phyloP scores from a whole-genome alignment of 768 basidiomycete species.

The Daedaleopsis sinensis region DNA sequence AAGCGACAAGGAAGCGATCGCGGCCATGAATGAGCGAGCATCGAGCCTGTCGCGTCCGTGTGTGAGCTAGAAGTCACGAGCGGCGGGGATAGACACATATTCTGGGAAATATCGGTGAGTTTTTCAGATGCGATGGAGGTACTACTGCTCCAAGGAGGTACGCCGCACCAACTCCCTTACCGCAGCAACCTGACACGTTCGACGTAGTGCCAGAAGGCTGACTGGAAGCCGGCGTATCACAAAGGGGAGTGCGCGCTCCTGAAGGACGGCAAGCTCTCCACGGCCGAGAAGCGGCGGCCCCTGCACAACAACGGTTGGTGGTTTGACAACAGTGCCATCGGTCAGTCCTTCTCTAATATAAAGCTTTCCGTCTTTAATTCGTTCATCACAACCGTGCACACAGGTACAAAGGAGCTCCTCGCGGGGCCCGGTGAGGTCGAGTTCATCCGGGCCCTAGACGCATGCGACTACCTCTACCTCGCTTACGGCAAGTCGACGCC shows the following conservation, averaged over 20 bases:
- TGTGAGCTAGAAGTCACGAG: too few relatives aligned
- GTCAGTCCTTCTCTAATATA: neutral
- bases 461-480: neutral
- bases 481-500: neutral
- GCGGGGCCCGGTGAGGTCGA: neutral
- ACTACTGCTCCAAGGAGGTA: conserved; percentile 12
- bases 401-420: neutral
- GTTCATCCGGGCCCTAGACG: neutral
- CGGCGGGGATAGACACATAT: too few relatives aligned
- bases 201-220: conserved; percentile 8
- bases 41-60: too few relatives aligned
- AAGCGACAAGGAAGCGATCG: too few relatives aligned
- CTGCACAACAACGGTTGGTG: conserved; percentile 14
- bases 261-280: neutral
- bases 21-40: too few relatives aligned
- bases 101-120: too few relatives aligned
- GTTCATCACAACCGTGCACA: neutral
- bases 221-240: conserved; percentile 9
- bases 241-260: conserved; percentile 4
- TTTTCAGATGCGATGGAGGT: too few relatives aligned
- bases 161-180: neutral
- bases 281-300: neutral
- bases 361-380: neutral
- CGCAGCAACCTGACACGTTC: neutral
- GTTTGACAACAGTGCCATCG: conserved; percentile 4